phyloP scores from a whole-genome alignment of 2,329 filamentous ascomycete species.

The Triangularia setosa region DNA sequence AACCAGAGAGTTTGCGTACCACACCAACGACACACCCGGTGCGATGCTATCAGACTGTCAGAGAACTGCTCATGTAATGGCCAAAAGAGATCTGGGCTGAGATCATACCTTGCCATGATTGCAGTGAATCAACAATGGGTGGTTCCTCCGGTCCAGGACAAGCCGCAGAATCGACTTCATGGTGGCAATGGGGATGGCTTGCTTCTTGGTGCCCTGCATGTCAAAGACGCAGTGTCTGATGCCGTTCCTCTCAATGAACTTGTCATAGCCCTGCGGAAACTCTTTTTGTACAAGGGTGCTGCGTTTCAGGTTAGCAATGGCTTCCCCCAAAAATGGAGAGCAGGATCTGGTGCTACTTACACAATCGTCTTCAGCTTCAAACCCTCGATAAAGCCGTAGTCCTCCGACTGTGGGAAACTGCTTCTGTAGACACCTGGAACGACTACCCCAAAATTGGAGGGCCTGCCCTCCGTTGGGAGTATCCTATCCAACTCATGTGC shows the following conservation, averaged over 20 bases:
- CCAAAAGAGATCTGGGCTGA: not conserved
- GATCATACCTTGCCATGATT: conserved; percentile 74
- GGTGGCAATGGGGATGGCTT: conserved; percentile 60
- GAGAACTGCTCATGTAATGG: not conserved
- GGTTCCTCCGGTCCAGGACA: conserved; percentile 67
- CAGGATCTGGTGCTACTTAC: conserved; percentile 43
- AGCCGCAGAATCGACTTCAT: conserved; percentile 70
- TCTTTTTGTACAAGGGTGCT: conserved; percentile 64
- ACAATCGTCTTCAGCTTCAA: conserved; percentile 76
- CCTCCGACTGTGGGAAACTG: conserved; percentile 68
- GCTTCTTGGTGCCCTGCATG: conserved; percentile 86
- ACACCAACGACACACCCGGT: conserved; percentile 86
- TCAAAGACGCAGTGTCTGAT: conserved; percentile 73
- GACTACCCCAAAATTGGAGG: conserved; percentile 74
- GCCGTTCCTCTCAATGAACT: conserved; percentile 61
- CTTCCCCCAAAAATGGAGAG: not conserved
- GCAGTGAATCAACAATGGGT: conserved; percentile 84
- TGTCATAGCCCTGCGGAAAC: conserved; percentile 46
- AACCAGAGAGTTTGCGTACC: conserved; percentile 68
- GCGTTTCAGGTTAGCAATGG: not conserved
- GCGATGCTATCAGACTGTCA: conserved; percentile 56
- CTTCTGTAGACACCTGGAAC: conserved; percentile 74
- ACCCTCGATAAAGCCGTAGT: conserved; percentile 65
- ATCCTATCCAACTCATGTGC: conserved; percentile 1
- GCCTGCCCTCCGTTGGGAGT: conserved; percentile 33